Conservation (phyloP, 345 rosid genomes). For the Ricinus communis region DNA sequence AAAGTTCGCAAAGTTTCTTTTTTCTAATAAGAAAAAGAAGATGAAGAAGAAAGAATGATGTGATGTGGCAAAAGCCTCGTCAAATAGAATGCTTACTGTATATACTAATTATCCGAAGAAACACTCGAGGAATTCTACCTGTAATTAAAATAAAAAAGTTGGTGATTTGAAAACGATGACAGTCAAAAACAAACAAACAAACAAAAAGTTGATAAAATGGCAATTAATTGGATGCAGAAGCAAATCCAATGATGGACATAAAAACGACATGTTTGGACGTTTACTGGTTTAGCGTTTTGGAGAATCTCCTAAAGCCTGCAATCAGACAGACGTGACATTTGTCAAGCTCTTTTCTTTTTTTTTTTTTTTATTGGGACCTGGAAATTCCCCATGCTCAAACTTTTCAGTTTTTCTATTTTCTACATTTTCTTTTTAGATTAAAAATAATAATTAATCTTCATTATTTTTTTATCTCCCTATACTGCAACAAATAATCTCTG, state of each 20-base stretch:
- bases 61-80: no score
- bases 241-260: constrained; percentile 5
- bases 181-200: no score
- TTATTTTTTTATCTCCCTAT: neutral
- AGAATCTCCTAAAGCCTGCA: constrained; percentile 38
- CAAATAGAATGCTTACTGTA: no score
- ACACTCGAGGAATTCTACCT: no score
- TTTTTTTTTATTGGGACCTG: constrained; percentile 23
- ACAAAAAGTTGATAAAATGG: neutral
- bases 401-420: neutral
- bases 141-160: no score
- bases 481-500: no score
- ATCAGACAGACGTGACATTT: constrained; percentile 27
- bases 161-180: no score
- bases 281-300: constrained; percentile 13
- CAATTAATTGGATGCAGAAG: neutral
- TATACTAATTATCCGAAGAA: no score
- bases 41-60: no score
- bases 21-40: no score
- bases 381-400: constrained; percentile 4
- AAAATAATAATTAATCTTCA: neutral
- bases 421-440: neutral
- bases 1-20: no score
- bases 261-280: constrained; percentile 13
- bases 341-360: constrained; percentile 14